Evolutionary conservation across 345 rosid species (phyloP).

Genomic region (Noccaea caerulescens): DNA sequence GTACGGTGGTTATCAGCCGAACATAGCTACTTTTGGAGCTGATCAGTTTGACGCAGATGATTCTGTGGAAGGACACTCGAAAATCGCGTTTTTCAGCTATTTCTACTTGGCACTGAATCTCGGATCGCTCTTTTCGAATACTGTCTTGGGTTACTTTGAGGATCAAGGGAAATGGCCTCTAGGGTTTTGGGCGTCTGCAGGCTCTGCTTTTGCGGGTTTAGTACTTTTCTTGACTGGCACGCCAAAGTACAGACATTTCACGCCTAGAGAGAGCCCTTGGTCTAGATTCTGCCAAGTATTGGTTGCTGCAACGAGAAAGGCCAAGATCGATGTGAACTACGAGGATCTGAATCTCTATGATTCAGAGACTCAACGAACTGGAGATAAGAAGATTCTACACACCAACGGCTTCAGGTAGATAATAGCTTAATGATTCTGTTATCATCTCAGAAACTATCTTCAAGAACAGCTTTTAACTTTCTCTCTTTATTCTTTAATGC

Average conservation of each 20-base stretch:
- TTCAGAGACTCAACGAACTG: conserved; percentile 40
- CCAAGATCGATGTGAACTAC: conserved; percentile 49
- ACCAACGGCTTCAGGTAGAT: conserved; percentile 83
- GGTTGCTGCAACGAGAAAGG: conserved; percentile 72
- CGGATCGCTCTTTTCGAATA: conserved; percentile 92
- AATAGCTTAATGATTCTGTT: not conserved
- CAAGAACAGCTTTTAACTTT: conserved; percentile 14
- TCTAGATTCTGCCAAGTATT: conserved; percentile 79
- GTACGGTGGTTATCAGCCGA: conserved; percentile 95
- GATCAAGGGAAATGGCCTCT: conserved; percentile 82
- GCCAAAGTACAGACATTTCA: conserved; percentile 75
- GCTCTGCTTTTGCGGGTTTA: conserved; percentile 72
- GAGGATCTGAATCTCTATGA: conserved; percentile 56
- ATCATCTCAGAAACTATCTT: conserved; percentile 3
- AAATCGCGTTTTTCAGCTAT: conserved; percentile 89
- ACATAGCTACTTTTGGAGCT: conserved; percentile 92
- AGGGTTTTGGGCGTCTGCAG: conserved; percentile 89
- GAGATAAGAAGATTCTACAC: conserved; percentile 72
- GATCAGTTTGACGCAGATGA: conserved; percentile 96
- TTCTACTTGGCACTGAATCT: conserved; percentile 90
- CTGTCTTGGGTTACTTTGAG: conserved; percentile 84
- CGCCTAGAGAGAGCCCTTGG: conserved; percentile 81
- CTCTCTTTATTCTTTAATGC: not conserved
- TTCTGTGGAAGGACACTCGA: conserved; percentile 76
- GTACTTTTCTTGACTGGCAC: conserved; percentile 74